These are phyloP conservation scores for Keithomyces neogunnii DNA, from an alignment of 2,329 filamentous ascomycete species.

Conservation along the genomic window DNA sequence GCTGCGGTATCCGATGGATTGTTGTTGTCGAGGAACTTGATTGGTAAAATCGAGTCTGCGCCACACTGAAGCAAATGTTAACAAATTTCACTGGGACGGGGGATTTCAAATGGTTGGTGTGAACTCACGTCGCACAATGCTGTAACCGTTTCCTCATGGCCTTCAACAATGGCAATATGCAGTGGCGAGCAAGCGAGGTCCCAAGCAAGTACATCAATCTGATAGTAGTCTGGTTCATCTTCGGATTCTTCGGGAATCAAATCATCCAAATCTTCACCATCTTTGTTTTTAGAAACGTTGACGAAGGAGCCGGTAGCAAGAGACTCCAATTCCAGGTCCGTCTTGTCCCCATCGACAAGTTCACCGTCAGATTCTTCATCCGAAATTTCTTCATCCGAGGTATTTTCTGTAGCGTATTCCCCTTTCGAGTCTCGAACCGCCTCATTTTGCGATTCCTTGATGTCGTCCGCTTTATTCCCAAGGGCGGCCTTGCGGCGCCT, in stretches of 20 bases:
- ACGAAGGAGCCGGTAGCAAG: conserved; percentile 66
- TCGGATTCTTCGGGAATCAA: conserved; percentile 45
- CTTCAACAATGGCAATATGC: conserved; percentile 69
- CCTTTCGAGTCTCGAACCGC: background rate
- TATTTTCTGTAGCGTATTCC: conserved; percentile 6
- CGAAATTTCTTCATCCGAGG: conserved; percentile 9
- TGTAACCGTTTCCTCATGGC: conserved; percentile 60
- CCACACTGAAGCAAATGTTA: conserved; percentile 48
- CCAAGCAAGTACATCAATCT: conserved; percentile 74
- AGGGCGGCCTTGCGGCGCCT: conserved; percentile 30
- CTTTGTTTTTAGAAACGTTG: conserved; percentile 47
- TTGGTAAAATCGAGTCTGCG: conserved; percentile 65
- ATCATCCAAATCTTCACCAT: conserved; percentile 22
- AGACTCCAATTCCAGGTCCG: conserved; percentile 42
- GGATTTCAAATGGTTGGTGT: background rate
- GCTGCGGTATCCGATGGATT: conserved; percentile 44
- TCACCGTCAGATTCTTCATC: conserved; percentile 33
- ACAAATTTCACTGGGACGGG: background rate
- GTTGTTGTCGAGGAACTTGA: conserved; percentile 50
- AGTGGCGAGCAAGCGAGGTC: conserved; percentile 65
- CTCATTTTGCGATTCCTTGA: conserved; percentile 4
- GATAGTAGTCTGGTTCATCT: conserved; percentile 69
- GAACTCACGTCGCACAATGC: conserved; percentile 51
- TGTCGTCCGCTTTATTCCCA: conserved; percentile 10
- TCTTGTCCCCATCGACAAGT: conserved; percentile 35